A percentile compares a stretch with the other conserved stretches of the same genome.
phyloP scores from a whole-genome alignment of 805 yeast species.

The Ogataea ganodermae region DNA sequence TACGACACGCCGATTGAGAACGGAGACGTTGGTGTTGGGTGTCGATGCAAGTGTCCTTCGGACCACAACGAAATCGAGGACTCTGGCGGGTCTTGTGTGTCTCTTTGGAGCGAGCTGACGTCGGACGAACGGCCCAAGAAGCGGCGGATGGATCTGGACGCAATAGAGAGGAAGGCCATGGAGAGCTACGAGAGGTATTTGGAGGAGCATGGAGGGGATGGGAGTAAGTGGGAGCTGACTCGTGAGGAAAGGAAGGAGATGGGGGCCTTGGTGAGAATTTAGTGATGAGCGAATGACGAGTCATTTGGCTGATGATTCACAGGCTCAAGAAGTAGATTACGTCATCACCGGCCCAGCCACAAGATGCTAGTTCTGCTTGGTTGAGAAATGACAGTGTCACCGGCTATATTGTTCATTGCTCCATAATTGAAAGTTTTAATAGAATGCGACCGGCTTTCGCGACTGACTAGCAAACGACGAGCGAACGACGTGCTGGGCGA shows the following conservation, averaged over 20 bases:
- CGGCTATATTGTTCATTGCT: too few species aligned
- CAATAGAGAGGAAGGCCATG: slow-evolving; percentile 29
- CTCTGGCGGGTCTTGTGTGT: slow-evolving; percentile 50
- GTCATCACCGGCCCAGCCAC: too few species aligned
- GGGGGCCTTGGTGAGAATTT: slow-evolving; percentile 1
- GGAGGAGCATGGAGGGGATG: slow-evolving; percentile 21
- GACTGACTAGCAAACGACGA: neutral
- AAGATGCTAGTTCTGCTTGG: too few species aligned
- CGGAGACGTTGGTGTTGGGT: slow-evolving; percentile 57
- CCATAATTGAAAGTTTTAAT: neutral
- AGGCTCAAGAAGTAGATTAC: too few species aligned
- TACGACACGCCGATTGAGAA: slow-evolving; percentile 27
- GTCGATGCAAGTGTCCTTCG: slow-evolving; percentile 80
- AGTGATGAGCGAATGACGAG: neutral
- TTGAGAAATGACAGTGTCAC: too few species aligned
- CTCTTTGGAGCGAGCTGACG: slow-evolving; percentile 45
- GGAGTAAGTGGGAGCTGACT: slow-evolving; percentile 30
- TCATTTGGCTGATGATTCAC: too few species aligned
- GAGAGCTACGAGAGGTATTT: slow-evolving; percentile 28
- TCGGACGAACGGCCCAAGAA: slow-evolving; percentile 27
- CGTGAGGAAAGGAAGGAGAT: slow-evolving; percentile 22
- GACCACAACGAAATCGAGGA: slow-evolving; percentile 58
- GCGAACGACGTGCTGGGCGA: neutral
- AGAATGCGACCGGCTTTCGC: too few species aligned
- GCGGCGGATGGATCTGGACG: slow-evolving; percentile 31